Conservation (phyloP, 2,329 filamentous ascomycete species). For the Clonostachys rosea region DNA sequence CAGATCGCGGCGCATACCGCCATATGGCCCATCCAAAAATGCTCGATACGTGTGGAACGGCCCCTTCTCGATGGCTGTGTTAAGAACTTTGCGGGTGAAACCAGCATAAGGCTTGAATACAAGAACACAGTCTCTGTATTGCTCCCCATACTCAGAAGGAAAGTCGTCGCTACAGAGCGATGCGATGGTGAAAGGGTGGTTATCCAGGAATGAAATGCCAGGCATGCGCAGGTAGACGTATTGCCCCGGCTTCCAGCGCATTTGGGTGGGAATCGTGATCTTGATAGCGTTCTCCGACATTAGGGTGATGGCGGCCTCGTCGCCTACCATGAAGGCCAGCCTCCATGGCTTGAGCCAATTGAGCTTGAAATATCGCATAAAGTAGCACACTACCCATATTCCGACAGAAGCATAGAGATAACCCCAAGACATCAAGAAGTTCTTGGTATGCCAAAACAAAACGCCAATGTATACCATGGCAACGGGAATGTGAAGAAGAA, state of each 20-base stretch:
- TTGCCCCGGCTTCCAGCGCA: constrained; percentile 89
- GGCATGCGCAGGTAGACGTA: constrained; percentile 95
- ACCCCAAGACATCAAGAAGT: constrained; percentile 84
- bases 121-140: constrained; percentile 82
- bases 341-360: constrained; percentile 85
- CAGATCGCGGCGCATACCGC: constrained; percentile 85
- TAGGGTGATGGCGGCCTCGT: constrained; percentile 84
- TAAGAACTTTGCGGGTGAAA: constrained; percentile 81
- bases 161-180: constrained; percentile 92
- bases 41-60: constrained; percentile 90
- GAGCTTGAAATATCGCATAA: constrained; percentile 73
- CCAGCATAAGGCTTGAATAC: constrained; percentile 90
- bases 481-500: constrained; percentile 76
- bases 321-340: constrained; percentile 78
- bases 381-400: constrained; percentile 74
- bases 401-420: constrained; percentile 79
- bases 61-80: constrained; percentile 77
- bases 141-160: constrained; percentile 83
- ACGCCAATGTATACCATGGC: constrained; percentile 76
- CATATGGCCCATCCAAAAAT: constrained; percentile 91
- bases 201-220: constrained; percentile 83
- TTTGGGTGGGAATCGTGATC: constrained; percentile 87
- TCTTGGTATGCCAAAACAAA: constrained; percentile 94
- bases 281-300: constrained; percentile 95
- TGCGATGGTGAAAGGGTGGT: constrained; percentile 92